phyloP scores from a whole-genome alignment of 768 basidiomycete species.

The Jaapia argillacea region DNA sequence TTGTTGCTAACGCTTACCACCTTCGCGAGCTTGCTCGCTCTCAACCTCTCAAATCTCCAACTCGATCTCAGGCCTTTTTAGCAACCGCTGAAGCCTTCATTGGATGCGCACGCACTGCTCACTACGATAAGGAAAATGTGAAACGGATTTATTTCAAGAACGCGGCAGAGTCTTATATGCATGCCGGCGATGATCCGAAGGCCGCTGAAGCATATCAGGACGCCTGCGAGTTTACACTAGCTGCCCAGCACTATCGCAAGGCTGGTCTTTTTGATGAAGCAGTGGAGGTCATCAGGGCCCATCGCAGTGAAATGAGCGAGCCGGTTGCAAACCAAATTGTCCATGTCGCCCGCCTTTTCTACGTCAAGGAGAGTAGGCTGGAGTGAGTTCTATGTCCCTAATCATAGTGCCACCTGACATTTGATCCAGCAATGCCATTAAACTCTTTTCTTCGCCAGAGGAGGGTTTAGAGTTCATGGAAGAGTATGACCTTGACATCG shows the following conservation, averaged over 20 bases:
- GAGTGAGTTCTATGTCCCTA: slow-evolving; percentile 14
- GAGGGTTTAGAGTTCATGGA: slow-evolving; percentile 49
- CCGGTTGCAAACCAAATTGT: slow-evolving; percentile 26
- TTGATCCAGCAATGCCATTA: slow-evolving; percentile 30
- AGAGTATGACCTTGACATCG: slow-evolving; percentile 38
- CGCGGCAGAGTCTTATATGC: slow-evolving; percentile 37
- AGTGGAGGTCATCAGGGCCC: slow-evolving; percentile 27
- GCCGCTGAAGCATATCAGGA: slow-evolving; percentile 36
- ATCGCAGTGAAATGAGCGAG: slow-evolving; percentile 21
- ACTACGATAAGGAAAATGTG: slow-evolving; percentile 15
- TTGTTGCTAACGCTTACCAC: slow-evolving; percentile 35
- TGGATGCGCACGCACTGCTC: slow-evolving; percentile 22
- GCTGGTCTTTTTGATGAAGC: slow-evolving; percentile 44
- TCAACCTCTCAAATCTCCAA: slow-evolving; percentile 12
- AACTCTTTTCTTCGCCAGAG: slow-evolving; percentile 40
- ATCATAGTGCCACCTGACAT: slow-evolving; percentile 1
- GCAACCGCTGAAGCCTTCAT: slow-evolving; percentile 37
- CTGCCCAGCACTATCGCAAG: slow-evolving; percentile 40
- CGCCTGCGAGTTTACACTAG: slow-evolving; percentile 31
- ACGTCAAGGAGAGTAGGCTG: slow-evolving; percentile 25
- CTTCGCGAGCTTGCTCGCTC: slow-evolving; percentile 32
- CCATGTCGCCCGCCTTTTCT: slow-evolving; percentile 35
- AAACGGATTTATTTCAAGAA: slow-evolving; percentile 24
- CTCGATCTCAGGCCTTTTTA: slow-evolving; percentile 24
- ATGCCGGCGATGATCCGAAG: slow-evolving; percentile 23